Percentiles rank a stretch among this genome's conserved stretches.
Conservation (phyloP, 2,329 filamentous ascomycete species). For the Fusarium haematococcum region DNA sequence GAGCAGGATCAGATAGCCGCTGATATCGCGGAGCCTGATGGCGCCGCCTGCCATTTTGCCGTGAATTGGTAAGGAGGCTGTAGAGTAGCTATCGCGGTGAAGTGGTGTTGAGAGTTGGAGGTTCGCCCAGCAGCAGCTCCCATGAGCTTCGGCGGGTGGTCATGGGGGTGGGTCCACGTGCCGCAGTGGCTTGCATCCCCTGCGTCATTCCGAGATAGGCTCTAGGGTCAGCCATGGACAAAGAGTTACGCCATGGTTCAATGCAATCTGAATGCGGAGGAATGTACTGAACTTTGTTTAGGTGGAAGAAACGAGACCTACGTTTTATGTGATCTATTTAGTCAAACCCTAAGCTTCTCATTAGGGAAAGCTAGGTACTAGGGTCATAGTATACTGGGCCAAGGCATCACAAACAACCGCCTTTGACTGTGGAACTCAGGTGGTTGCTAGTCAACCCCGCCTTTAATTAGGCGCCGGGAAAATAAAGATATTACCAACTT, state of each 20-base stretch:
- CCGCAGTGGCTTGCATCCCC: conserved; percentile 24
- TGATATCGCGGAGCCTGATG: conserved; percentile 63
- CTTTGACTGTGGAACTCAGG: not conserved
- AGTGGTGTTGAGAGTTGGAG: conserved; percentile 13
- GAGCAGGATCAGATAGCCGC: conserved; percentile 81
- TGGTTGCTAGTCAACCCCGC: not conserved
- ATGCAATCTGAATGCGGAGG: not conserved
- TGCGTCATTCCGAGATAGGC: not conserved
- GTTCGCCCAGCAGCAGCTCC: not conserved
- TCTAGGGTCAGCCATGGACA: not conserved
- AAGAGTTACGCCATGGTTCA: not conserved
- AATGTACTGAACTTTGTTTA: not conserved
- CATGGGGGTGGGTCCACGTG: conserved; percentile 36
- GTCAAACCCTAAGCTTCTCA: not conserved
- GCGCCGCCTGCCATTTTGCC: conserved; percentile 46
- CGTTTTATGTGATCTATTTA: not conserved
- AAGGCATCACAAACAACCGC: not conserved
- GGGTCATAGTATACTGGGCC: not conserved
- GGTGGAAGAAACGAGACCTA: not conserved
- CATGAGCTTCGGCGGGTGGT: conserved; percentile 10
- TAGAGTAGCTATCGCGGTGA: not conserved
- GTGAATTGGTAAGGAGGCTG: not conserved
- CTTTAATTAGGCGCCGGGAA: not conserved
- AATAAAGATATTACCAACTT: not conserved
- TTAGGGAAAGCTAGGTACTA: not conserved